phyloP scores from a whole-genome alignment of 495 filamentous ascomycete species.

The Elasticomyces elasticus region DNA sequence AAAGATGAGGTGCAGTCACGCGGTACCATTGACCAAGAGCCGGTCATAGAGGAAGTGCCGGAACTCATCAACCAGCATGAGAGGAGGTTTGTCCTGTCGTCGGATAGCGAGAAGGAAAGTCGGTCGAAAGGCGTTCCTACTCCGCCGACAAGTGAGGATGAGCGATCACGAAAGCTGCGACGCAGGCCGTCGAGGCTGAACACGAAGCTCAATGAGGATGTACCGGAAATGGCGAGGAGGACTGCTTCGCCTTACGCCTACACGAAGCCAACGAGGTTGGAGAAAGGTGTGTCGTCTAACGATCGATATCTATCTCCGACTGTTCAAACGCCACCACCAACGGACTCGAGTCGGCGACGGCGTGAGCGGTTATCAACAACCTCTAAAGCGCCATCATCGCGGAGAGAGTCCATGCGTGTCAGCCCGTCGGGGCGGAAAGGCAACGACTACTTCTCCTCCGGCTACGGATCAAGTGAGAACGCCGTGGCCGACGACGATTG shows the following conservation, averaged over 20 bases:
- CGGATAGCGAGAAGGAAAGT: slow-evolving; percentile 17
- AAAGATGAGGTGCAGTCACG: slow-evolving; percentile 26
- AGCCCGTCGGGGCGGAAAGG: neutral
- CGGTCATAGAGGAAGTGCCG: slow-evolving; percentile 27
- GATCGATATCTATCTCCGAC: slow-evolving; percentile 9
- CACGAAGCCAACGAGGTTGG: slow-evolving; percentile 23
- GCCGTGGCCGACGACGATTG: slow-evolving; percentile 14
- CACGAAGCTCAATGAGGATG: slow-evolving; percentile 20
- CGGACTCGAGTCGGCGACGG: neutral
- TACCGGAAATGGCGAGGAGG: slow-evolving; percentile 24
- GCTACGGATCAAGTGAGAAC: neutral
- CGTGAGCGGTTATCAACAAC: neutral
- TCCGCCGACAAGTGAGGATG: slow-evolving; percentile 19
- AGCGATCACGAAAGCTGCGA: slow-evolving; percentile 20
- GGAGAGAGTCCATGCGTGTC: neutral
- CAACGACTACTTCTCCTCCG: slow-evolving; percentile 16
- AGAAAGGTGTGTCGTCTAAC: neutral
- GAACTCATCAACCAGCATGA: slow-evolving; percentile 19
- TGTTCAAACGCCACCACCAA: slow-evolving; percentile 10
- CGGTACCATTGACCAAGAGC: slow-evolving; percentile 33
- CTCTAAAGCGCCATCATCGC: slow-evolving; percentile 11
- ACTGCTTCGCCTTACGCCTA: slow-evolving; percentile 31
- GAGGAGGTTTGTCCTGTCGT: slow-evolving; percentile 25
- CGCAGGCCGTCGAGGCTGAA: slow-evolving; percentile 25
- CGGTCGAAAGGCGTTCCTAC: slow-evolving; percentile 9